phyloP scores from a whole-genome alignment of 345 rosid species.

The Citrus inodora region DNA sequence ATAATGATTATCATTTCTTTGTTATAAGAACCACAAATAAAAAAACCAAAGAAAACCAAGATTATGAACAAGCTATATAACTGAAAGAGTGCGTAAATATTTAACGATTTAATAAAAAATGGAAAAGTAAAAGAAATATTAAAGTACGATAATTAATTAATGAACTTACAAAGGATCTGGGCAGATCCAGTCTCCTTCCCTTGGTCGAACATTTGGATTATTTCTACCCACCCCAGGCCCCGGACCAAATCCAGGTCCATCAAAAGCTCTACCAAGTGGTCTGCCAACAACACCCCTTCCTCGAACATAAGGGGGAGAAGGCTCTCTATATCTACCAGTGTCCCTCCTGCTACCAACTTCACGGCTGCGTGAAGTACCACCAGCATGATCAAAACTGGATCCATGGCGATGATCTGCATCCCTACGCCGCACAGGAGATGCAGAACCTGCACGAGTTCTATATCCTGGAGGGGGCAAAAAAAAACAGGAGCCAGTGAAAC shows the following conservation, averaged over 20 bases:
- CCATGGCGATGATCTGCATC: conserved; percentile 54
- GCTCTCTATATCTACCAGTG: conserved; percentile 60
- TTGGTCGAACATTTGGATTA: conserved; percentile 75
- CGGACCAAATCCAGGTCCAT: conserved; percentile 59
- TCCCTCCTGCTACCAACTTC: conserved; percentile 60
- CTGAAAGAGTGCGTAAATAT: background rate
- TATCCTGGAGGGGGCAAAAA: conserved; percentile 42
- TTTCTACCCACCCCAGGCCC: conserved; percentile 48
- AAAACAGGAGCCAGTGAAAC: conserved; percentile 25
- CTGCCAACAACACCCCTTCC: conserved; percentile 66
- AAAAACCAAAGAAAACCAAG: background rate
- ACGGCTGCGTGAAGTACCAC: conserved; percentile 43
- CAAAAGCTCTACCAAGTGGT: conserved; percentile 59
- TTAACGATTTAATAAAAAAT: background rate
- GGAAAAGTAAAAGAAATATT: background rate
- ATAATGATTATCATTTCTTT: background rate
- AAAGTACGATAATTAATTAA: background rate
- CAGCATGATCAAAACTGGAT: conserved; percentile 58
- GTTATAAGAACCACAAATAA: background rate
- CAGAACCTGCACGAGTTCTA: conserved; percentile 74
- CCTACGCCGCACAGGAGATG: conserved; percentile 63
- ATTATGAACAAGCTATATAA: background rate
- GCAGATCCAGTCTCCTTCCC: conserved; percentile 95
- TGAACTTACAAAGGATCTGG: conserved; percentile 57
- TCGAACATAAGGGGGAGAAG: conserved; percentile 60